Evolutionary conservation across 2,329 filamentous ascomycete species (phyloP).

Genomic region (Huntiella omanensis): DNA sequence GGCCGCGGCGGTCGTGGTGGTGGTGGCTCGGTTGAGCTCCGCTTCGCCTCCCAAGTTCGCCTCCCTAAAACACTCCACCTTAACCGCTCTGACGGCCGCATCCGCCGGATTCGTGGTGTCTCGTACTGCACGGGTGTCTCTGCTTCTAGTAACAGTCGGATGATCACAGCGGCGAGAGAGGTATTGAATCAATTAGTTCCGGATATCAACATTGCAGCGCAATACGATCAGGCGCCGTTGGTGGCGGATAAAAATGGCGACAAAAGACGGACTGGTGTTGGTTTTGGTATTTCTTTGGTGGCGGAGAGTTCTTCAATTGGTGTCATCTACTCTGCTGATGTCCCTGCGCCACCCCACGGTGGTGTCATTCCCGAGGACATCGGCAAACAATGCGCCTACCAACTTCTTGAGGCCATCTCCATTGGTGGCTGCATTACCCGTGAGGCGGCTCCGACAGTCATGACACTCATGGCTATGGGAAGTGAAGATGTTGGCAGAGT

Average conservation of each 20-base stretch:
- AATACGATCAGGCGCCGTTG: constrained; percentile 50
- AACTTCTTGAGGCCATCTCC: constrained; percentile 66
- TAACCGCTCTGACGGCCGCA: constrained; percentile 58
- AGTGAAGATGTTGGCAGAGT: constrained; percentile 85
- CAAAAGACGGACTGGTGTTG: constrained; percentile 58
- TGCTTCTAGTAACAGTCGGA: constrained; percentile 79
- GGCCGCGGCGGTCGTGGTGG: constrained; percentile 60
- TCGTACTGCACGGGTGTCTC: constrained; percentile 86
- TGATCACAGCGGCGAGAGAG: constrained; percentile 80
- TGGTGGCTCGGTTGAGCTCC: constrained; percentile 78
- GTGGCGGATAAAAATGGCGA: constrained; percentile 31
- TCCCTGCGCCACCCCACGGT: constrained; percentile 54
- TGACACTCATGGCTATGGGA: constrained; percentile 95
- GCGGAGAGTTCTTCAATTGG: constrained; percentile 74
- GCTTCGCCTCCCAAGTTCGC: constrained; percentile 84
- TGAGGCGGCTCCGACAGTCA: constrained; percentile 51
- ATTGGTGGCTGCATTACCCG: constrained; percentile 65
- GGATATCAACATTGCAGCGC: constrained; percentile 78
- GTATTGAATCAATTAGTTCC: constrained; percentile 70
- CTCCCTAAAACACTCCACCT: constrained; percentile 88
- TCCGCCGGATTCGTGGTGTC: constrained; percentile 80
- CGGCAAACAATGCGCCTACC: constrained; percentile 71
- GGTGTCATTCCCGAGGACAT: constrained; percentile 80
- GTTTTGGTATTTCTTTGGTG: constrained; percentile 78
- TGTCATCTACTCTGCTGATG: constrained; percentile 74